phyloP scores from a whole-genome alignment of 2,329 filamentous ascomycete genomes.

The Clarireedia monteithiana region DNA sequence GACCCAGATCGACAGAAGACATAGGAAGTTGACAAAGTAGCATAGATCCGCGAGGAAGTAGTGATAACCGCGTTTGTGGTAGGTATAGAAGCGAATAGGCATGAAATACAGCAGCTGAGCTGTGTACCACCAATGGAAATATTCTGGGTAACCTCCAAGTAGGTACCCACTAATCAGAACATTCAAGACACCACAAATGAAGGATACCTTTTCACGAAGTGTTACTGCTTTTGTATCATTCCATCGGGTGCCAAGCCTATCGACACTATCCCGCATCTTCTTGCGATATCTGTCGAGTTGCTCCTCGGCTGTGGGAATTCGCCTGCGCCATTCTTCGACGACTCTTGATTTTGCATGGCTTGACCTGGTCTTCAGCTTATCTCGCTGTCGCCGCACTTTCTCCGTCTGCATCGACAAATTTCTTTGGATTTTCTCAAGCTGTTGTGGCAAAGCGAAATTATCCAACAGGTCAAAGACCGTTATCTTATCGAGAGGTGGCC shows the following conservation, averaged over 20 bases:
- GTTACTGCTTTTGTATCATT: slow-evolving; percentile 86
- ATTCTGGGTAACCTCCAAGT: slow-evolving; percentile 75
- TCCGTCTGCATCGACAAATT: slow-evolving; percentile 76
- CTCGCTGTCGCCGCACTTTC: slow-evolving; percentile 74
- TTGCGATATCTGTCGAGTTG: slow-evolving; percentile 85
- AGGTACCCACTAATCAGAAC: slow-evolving; percentile 95
- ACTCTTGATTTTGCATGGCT: slow-evolving; percentile 79
- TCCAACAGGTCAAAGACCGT: slow-evolving; percentile 91
- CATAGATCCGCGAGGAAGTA: slow-evolving; percentile 97
- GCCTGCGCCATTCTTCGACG: slow-evolving; percentile 84
- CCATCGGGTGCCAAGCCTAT: slow-evolving; percentile 78
- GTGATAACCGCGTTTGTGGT: slow-evolving; percentile 85
- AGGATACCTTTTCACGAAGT: slow-evolving; percentile 85
- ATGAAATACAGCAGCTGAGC: slow-evolving; percentile 86
- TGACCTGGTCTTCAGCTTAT: slow-evolving; percentile 69
- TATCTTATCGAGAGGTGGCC: slow-evolving; percentile 82
- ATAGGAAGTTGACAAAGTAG: slow-evolving; percentile 92
- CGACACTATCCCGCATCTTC: slow-evolving; percentile 83
- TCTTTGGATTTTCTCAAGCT: slow-evolving; percentile 83
- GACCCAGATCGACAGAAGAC: slow-evolving; percentile 76
- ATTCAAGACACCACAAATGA: slow-evolving; percentile 93
- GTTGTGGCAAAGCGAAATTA: slow-evolving; percentile 83
- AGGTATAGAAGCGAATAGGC: slow-evolving; percentile 89
- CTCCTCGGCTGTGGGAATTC: slow-evolving; percentile 81
- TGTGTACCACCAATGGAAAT: slow-evolving; percentile 91